Evolutionary conservation across 192 early-diverging fungal species (phyloP).

Genomic region (Linnemannia schmuckeri): DNA sequence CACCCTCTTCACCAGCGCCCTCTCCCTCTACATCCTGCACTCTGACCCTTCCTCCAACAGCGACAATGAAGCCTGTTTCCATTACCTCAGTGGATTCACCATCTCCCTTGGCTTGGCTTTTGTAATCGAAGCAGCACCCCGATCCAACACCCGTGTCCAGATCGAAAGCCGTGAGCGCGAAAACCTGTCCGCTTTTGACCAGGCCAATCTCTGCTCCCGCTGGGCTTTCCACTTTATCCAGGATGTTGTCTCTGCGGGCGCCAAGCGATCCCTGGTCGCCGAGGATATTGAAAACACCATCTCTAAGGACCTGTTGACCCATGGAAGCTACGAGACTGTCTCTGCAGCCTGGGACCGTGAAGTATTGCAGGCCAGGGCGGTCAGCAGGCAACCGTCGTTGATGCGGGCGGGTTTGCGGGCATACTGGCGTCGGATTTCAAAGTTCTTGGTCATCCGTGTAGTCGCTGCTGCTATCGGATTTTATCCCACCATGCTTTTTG

Average conservation of each 20-base stretch:
- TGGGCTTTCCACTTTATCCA: conserved; percentile 29
- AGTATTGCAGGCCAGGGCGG: background rate
- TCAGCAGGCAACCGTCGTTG: background rate
- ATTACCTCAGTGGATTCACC: background rate
- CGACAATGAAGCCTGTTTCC: background rate
- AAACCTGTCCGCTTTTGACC: conserved; percentile 10
- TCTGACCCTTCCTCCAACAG: conserved; percentile 1
- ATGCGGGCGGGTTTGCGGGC: background rate
- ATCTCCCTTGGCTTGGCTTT: conserved; percentile 11
- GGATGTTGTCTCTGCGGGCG: conserved; percentile 31
- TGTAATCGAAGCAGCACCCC: conserved; percentile 24
- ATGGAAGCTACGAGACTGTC: background rate
- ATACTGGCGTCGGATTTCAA: background rate
- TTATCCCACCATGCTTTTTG: background rate
- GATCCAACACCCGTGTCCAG: conserved; percentile 30
- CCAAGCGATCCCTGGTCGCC: conserved; percentile 16
- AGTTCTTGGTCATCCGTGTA: background rate
- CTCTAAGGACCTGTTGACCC: background rate
- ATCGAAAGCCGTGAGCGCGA: background rate
- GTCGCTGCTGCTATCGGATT: background rate
- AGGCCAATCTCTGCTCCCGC: conserved; percentile 34
- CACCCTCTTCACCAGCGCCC: conserved; percentile 6
- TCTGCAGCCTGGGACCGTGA: background rate
- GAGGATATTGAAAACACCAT: conserved; percentile 30
- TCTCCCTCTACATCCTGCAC: conserved; percentile 1